Percentiles rank a stretch among this genome's conserved stretches.
These are phyloP conservation scores for Sarcomyxa edulis DNA, from an alignment of 768 basidiomycete species.

Conservation along the genomic window DNA sequence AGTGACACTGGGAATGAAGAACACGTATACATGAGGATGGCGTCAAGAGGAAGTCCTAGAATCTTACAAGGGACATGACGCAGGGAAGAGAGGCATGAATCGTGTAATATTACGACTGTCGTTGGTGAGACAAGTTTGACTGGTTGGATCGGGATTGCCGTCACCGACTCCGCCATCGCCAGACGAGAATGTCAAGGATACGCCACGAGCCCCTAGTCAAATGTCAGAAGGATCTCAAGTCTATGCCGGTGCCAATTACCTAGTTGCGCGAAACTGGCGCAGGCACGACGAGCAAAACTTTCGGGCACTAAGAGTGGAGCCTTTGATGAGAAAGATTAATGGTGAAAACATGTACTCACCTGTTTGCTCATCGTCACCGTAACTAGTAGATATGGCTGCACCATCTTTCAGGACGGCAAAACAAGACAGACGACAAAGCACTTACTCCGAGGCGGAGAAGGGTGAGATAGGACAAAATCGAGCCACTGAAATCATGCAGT, in stretches of 20 bases:
- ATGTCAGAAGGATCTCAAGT: too few species aligned
- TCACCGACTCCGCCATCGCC: conserved; percentile 72
- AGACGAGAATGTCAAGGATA: conserved; percentile 59
- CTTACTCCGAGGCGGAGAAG: conserved; percentile 44
- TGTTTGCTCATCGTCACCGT: conserved; percentile 70
- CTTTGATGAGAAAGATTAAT: background rate
- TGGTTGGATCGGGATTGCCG: conserved; percentile 44
- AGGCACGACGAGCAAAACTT: conserved; percentile 53
- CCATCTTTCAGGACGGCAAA: too few species aligned
- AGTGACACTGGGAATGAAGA: conserved; percentile 47
- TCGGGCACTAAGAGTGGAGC: conserved; percentile 39
- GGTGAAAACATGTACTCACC: conserved; percentile 26
- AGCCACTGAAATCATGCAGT: conserved; percentile 36
- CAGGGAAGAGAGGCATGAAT: conserved; percentile 61
- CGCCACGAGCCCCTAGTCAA: conserved; percentile 52
- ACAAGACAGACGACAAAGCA: too few species aligned
- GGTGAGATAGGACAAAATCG: conserved; percentile 45
- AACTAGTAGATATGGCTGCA: conserved; percentile 72
- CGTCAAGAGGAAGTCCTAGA: conserved; percentile 2
- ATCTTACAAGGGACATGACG: conserved; percentile 50
- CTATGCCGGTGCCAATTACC: conserved; percentile 32
- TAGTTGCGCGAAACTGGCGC: conserved; percentile 58
- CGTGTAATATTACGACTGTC: conserved; percentile 45
- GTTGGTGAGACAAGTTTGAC: conserved; percentile 53
- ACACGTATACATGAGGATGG: too few species aligned